Percentiles rank a stretch among this genome's conserved stretches.
Evolutionary conservation across 2,329 filamentous ascomycete species (phyloP).

Genomic region (Capronia coronata): DNA sequence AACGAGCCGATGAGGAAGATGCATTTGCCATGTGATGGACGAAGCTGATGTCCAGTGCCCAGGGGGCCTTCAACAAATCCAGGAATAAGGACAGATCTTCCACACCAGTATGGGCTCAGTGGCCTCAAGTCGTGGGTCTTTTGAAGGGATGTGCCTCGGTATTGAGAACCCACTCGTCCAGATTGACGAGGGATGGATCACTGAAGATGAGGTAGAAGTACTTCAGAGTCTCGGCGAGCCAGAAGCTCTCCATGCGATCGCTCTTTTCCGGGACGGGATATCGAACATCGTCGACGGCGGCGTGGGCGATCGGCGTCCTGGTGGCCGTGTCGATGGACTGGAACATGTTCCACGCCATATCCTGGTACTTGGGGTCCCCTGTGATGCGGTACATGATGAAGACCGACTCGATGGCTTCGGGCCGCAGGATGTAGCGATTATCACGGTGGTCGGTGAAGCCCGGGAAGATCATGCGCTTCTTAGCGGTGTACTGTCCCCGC

Average conservation of each 20-base stretch:
- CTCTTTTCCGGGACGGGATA: constrained; percentile 34
- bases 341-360: constrained; percentile 48
- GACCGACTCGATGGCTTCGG: constrained; percentile 57
- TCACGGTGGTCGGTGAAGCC: constrained; percentile 54
- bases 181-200: constrained; percentile 56
- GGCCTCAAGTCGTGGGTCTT: constrained; percentile 13
- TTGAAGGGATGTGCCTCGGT: constrained; percentile 27
- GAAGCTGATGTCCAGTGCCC: too few species aligned
- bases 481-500: constrained; percentile 34
- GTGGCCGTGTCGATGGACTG: constrained; percentile 41
- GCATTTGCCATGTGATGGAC: too few species aligned
- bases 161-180: constrained; percentile 61
- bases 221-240: constrained; percentile 85
- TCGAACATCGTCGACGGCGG: constrained; percentile 39
- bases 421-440: constrained; percentile 57
- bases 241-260: constrained; percentile 81
- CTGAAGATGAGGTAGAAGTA: constrained; percentile 83
- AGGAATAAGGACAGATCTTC: too few species aligned
- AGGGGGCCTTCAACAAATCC: too few species aligned
- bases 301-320: constrained; percentile 40
- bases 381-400: constrained; percentile 57
- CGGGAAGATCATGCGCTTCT: constrained; percentile 41
- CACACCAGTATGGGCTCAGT: too few species aligned
- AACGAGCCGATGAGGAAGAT: too few species aligned
- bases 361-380: constrained; percentile 44